Percentiles rank a stretch among this genome's conserved stretches.
These are phyloP conservation scores for Hemileccinum rubropunctum DNA, from an alignment of 768 basidiomycete species.

Conservation along the genomic window DNA sequence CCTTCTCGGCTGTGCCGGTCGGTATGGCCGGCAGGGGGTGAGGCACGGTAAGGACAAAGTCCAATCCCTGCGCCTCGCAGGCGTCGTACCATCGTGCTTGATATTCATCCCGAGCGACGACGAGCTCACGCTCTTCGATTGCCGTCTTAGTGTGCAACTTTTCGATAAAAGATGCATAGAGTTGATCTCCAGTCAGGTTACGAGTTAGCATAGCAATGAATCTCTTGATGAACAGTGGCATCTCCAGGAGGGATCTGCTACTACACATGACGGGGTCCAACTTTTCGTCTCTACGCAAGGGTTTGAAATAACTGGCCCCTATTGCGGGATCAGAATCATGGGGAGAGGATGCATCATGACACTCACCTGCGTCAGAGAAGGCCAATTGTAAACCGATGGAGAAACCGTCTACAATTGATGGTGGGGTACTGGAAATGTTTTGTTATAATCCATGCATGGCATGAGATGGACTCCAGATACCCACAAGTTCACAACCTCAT, in stretches of 20 bases:
- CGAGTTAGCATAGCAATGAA: slow-evolving; percentile 41
- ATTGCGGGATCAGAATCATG: not conserved
- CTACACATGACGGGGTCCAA: slow-evolving; percentile 31
- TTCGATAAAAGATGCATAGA: slow-evolving; percentile 30
- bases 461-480: slow-evolving; percentile 7
- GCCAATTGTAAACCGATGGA: slow-evolving; percentile 51
- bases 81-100: slow-evolving; percentile 35
- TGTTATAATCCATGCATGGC: not conserved
- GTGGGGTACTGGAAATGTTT: slow-evolving; percentile 35
- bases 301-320: slow-evolving; percentile 45
- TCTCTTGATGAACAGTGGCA: slow-evolving; percentile 39
- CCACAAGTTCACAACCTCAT: slow-evolving; percentile 41
- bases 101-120: slow-evolving; percentile 27
- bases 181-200: slow-evolving; percentile 24
- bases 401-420: slow-evolving; percentile 49
- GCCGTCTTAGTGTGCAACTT: slow-evolving; percentile 34
- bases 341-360: not conserved
- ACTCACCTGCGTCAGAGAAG: slow-evolving; percentile 55
- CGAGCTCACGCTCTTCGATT: slow-evolving; percentile 27
- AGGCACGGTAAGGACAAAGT: slow-evolving; percentile 41
- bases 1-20: slow-evolving; percentile 31
- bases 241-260: slow-evolving; percentile 21
- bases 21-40: slow-evolving; percentile 40
- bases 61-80: slow-evolving; percentile 37
- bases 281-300: slow-evolving; percentile 34